Evolutionary conservation across 2,329 filamentous ascomycete genomes (phyloP).

Genomic region (Tolypocladium pustulatum): DNA sequence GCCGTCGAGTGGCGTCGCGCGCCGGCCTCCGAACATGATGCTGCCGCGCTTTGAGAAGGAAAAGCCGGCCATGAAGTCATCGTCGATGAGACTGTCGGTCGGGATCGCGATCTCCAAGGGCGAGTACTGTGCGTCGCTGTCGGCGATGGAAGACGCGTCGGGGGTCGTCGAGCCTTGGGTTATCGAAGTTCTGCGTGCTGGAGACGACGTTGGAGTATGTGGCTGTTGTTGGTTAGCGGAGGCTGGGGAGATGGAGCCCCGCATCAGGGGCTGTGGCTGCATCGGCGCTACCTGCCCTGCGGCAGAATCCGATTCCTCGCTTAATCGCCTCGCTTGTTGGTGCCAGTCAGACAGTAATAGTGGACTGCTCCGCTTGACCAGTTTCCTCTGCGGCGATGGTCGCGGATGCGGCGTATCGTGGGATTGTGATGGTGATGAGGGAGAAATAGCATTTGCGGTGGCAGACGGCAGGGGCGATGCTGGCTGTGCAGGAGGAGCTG

Average conservation of each 20-base stretch:
- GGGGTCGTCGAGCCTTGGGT: constrained; percentile 10
- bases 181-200: background rate
- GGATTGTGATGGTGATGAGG: background rate
- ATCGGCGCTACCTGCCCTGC: constrained; percentile 5
- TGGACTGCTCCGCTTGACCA: constrained; percentile 17
- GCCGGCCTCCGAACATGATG: constrained; percentile 47
- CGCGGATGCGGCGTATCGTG: background rate
- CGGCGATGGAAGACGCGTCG: constrained; percentile 9
- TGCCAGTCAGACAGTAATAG: constrained; percentile 12
- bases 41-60: constrained; percentile 55
- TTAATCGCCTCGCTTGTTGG: constrained; percentile 10
- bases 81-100: constrained; percentile 44
- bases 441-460: background rate
- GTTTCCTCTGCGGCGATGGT: constrained; percentile 6
- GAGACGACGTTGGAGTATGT: constrained; percentile 1
- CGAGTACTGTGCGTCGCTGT: constrained; percentile 27
- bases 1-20: constrained; percentile 11
- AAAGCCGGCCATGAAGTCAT: constrained; percentile 45
- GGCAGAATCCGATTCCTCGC: constrained; percentile 10
- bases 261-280: constrained; percentile 11
- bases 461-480: background rate
- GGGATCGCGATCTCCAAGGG: constrained; percentile 48
- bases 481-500: background rate
- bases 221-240: constrained; percentile 5
- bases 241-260: constrained; percentile 13